phyloP scores from a whole-genome alignment of 2,329 filamentous ascomycete genomes.

The Verticillium nonalfalfae region DNA sequence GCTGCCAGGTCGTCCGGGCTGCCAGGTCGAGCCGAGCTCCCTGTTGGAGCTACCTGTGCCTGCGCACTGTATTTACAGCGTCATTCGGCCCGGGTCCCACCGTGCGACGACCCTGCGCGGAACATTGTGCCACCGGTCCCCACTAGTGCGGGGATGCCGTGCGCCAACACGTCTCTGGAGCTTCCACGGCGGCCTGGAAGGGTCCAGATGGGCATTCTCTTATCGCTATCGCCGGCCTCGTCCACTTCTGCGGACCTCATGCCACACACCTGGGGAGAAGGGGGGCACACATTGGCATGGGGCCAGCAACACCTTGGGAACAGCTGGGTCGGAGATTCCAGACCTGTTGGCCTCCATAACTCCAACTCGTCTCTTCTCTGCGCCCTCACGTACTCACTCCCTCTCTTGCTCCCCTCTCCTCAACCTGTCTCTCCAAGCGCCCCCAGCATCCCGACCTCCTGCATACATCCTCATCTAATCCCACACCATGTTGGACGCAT shows the following conservation, averaged over 20 bases:
- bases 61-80: background rate
- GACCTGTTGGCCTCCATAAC: background rate
- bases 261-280: too few species aligned
- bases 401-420: background rate
- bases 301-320: background rate
- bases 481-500: constrained; percentile 77
- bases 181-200: background rate
- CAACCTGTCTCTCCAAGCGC: background rate
- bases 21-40: background rate
- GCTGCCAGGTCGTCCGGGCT: background rate
- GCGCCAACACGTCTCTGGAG: background rate
- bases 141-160: background rate
- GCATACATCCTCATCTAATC: background rate
- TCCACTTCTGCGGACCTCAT: too few species aligned
- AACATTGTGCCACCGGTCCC: background rate
- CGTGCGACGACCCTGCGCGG: background rate
- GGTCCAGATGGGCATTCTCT: background rate
- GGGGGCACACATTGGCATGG: too few species aligned
- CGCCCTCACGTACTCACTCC: background rate
- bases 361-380: background rate
- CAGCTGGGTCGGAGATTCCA: background rate
- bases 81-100: background rate
- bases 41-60: background rate
- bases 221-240: background rate
- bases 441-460: background rate